A percentile compares a stretch with the other conserved stretches of the same genome.
phyloP scores from a whole-genome alignment of 768 basidiomycete genomes.

The Collybia mongolica region DNA sequence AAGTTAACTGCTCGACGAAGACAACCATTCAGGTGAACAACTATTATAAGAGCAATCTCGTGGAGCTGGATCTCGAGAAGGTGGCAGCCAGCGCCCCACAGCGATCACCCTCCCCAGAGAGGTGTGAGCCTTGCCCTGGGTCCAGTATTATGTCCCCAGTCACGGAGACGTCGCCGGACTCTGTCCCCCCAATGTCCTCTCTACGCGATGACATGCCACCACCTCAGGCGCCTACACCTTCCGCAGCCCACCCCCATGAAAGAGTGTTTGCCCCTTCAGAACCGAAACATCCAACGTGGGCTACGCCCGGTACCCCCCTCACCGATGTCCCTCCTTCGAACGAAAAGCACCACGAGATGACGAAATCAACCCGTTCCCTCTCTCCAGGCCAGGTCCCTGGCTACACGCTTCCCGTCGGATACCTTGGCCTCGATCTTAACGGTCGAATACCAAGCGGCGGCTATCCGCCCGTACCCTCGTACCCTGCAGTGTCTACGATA shows the following conservation, averaged over 20 bases:
- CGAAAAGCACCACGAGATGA: no score
- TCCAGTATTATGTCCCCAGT: constrained; percentile 18
- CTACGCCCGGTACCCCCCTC: background rate
- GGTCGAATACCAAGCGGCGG: background rate
- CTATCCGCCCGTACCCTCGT: background rate
- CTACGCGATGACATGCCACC: constrained; percentile 8
- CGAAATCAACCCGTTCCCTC: background rate
- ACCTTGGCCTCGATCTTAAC: background rate
- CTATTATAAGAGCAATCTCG: constrained; percentile 46
- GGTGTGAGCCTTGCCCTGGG: constrained; percentile 13
- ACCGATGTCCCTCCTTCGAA: no score
- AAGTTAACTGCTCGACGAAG: constrained; percentile 26
- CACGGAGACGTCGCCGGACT: constrained; percentile 10
- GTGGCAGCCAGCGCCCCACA: constrained; percentile 40
- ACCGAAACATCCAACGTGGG: constrained; percentile 1
- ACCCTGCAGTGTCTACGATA: background rate
- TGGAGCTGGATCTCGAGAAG: constrained; percentile 37
- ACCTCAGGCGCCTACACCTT: background rate
- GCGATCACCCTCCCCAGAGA: constrained; percentile 36
- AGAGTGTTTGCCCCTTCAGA: background rate
- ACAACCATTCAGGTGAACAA: constrained; percentile 55
- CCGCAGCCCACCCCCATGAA: constrained; percentile 1
- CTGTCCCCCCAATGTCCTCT: constrained; percentile 20
- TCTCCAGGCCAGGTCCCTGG: constrained; percentile 10
- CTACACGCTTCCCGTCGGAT: constrained; percentile 5